Percentiles rank a stretch among this genome's conserved stretches.
Conservation (phyloP, 257 asterid species). For the Asclepias syriaca region DNA sequence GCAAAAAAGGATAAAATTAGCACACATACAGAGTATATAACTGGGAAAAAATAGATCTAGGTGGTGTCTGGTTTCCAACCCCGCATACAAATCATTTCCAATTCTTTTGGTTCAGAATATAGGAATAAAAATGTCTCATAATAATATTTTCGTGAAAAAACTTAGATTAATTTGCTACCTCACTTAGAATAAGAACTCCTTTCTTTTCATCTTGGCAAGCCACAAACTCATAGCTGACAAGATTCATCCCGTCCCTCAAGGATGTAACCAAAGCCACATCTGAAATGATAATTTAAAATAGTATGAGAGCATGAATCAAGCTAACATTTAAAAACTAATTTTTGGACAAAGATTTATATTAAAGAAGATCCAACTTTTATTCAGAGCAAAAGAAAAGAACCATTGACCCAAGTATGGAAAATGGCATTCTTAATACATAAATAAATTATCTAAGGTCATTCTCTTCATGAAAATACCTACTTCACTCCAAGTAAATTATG, state of each 20-base stretch:
- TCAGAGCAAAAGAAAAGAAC: not conserved
- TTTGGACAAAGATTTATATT: not conserved
- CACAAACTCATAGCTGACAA: constrained; percentile 91
- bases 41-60: not conserved
- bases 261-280: constrained; percentile 92
- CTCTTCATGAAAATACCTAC: not conserved
- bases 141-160: not conserved
- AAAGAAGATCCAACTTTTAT: not conserved
- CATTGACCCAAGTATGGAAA: not conserved
- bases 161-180: constrained; percentile 42
- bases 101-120: not conserved
- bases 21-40: not conserved
- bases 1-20: not conserved
- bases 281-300: constrained; percentile 21
- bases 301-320: not conserved
- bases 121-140: not conserved
- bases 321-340: not conserved
- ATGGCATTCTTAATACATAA: not conserved
- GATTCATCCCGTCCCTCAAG: constrained; percentile 94
- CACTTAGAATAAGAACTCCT: constrained; percentile 92
- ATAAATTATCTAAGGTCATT: not conserved
- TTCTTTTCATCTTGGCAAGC: constrained; percentile 91
- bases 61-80: not conserved
- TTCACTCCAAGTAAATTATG: not conserved
- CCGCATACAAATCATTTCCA: not conserved